These are phyloP conservation scores for Quercus agrifolia DNA, from an alignment of 306 rosid species.

Conservation along the genomic window DNA sequence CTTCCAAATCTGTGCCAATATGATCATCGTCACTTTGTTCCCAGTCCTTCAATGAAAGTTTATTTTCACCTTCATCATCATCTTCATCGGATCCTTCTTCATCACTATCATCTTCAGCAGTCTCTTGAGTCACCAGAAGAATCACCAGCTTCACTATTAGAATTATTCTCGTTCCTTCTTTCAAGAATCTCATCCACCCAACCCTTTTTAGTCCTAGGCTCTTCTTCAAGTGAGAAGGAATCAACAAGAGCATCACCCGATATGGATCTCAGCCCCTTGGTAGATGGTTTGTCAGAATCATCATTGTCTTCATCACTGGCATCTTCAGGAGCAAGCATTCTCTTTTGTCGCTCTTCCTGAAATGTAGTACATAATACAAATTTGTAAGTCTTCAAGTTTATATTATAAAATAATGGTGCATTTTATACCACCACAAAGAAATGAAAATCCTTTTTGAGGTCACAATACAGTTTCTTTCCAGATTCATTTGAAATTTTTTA, in stretches of 20 bases:
- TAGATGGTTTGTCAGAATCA: slow-evolving; percentile 46
- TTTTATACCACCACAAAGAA: not conserved
- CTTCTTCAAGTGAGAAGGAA: slow-evolving; percentile 65
- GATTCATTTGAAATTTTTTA: too few species aligned
- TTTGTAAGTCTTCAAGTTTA: slow-evolving; percentile 4
- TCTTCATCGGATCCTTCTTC: slow-evolving; percentile 58
- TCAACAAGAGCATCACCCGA: slow-evolving; percentile 98
- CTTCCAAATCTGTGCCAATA: slow-evolving; percentile 45
- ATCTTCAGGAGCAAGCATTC: slow-evolving; percentile 70
- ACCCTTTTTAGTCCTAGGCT: slow-evolving; percentile 55
- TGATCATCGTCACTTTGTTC: slow-evolving; percentile 92
- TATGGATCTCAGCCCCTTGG: slow-evolving; percentile 45
- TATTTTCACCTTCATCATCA: slow-evolving; percentile 23
- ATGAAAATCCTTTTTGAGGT: too few species aligned
- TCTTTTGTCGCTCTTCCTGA: slow-evolving; percentile 84
- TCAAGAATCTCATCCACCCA: slow-evolving; percentile 82
- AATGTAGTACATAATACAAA: not conserved
- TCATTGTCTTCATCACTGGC: slow-evolving; percentile 72
- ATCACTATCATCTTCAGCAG: slow-evolving; percentile 47
- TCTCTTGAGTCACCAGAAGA: slow-evolving; percentile 51
- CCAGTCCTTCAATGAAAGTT: slow-evolving; percentile 71
- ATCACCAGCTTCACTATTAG: slow-evolving; percentile 57
- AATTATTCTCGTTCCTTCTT: slow-evolving; percentile 48
- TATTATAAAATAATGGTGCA: not conserved
- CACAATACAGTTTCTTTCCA: too few species aligned